Percentiles rank a stretch among this genome's conserved stretches.
phyloP scores from a whole-genome alignment of 2,329 filamentous ascomycete genomes.

The Dactylonectria macrodidyma region DNA sequence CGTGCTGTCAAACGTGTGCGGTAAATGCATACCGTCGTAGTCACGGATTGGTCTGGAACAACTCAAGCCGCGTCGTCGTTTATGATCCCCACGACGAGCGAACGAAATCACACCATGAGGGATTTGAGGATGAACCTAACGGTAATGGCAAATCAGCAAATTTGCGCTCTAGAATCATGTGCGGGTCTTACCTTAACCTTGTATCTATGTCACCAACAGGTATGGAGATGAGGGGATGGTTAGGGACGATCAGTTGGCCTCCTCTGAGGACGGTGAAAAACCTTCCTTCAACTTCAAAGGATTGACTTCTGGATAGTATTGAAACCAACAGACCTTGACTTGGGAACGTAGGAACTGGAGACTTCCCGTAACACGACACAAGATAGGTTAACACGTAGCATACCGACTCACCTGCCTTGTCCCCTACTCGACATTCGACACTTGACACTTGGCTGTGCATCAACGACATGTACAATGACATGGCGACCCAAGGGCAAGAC shows the following conservation, averaged over 20 bases:
- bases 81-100: constrained; percentile 8
- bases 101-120: constrained; percentile 5
- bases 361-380: background rate
- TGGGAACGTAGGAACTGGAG: background rate
- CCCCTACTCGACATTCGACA: background rate
- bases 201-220: background rate
- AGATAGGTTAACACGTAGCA: background rate
- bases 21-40: background rate
- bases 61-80: constrained; percentile 10
- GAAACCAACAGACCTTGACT: background rate
- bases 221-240: background rate
- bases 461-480: background rate
- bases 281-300: background rate
- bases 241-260: background rate
- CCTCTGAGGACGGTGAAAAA: background rate
- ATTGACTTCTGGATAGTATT: background rate
- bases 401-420: background rate
- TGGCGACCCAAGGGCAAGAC: background rate
- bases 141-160: constrained; percentile 3
- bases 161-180: constrained; percentile 9
- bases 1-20: background rate
- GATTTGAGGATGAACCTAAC: constrained; percentile 7
- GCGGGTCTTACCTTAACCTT: background rate
- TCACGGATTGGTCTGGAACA: background rate
- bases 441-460: background rate